Evolutionary conservation across 1,284 basidiomycete genomes (phyloP).

Genomic region (Tranzscheliella williamsii): DNA sequence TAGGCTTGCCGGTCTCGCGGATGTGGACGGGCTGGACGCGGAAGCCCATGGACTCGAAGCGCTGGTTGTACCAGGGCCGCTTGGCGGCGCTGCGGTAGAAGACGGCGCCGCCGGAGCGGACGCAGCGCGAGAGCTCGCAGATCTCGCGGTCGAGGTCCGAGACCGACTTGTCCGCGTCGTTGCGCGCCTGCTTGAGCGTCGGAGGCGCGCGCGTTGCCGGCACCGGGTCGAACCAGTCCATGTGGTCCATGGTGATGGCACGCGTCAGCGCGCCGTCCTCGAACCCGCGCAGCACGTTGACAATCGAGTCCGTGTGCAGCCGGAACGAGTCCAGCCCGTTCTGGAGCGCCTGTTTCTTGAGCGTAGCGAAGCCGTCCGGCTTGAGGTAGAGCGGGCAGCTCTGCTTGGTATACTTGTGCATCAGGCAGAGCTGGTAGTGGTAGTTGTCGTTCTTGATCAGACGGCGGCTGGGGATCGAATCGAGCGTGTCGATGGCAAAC

Average conservation of each 20-base stretch:
- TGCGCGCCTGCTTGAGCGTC: constrained; percentile 54
- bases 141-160: constrained; percentile 70
- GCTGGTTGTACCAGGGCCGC: constrained; percentile 74
- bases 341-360: constrained; percentile 66
- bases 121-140: constrained; percentile 68
- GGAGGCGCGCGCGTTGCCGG: constrained; percentile 63
- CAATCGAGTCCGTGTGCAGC: constrained; percentile 76
- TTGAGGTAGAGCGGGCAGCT: constrained; percentile 77
- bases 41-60: constrained; percentile 65
- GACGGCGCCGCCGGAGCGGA: constrained; percentile 70
- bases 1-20: constrained; percentile 61
- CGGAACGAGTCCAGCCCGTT: constrained; percentile 70
- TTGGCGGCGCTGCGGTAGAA: constrained; percentile 75
- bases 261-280: constrained; percentile 52
- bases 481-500: constrained; percentile 60
- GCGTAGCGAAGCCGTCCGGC: constrained; percentile 68
- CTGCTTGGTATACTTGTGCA: constrained; percentile 71
- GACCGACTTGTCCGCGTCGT: constrained; percentile 62
- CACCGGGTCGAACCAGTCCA: constrained; percentile 74
- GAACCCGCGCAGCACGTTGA: constrained; percentile 67
- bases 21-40: constrained; percentile 54
- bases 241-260: constrained; percentile 76
- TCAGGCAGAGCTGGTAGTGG: constrained; percentile 65
- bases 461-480: constrained; percentile 48
- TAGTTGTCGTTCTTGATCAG: constrained; percentile 58